Conservation (phyloP, 2,329 filamentous ascomycete species). For the Lachnellula subtilissima region DNA sequence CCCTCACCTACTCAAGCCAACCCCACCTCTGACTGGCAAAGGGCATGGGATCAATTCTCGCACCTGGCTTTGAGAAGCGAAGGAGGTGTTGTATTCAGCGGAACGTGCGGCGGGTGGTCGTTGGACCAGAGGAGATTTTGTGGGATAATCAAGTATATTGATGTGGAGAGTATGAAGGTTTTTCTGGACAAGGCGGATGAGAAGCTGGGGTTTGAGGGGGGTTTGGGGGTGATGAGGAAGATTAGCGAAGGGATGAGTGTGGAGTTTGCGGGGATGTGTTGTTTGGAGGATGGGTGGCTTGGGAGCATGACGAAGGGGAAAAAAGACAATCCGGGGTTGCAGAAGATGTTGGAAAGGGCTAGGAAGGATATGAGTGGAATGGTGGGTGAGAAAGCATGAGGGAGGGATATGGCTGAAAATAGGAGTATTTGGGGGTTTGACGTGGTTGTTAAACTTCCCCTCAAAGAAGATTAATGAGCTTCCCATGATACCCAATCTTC, state of each 20-base stretch:
- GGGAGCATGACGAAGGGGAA: not conserved
- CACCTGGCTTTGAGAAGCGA: not conserved
- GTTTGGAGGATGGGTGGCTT: not conserved
- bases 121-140: not conserved
- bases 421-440: too few species aligned
- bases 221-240: not conserved
- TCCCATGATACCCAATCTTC: too few species aligned
- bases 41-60: not conserved
- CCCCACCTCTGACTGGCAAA: not conserved
- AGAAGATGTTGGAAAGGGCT: too few species aligned
- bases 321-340: not conserved
- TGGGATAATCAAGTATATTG: not conserved
- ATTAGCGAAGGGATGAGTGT: not conserved
- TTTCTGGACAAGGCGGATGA: not conserved
- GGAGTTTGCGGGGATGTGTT: not conserved
- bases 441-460: too few species aligned
- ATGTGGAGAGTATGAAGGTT: not conserved
- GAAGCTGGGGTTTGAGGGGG: not conserved
- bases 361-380: too few species aligned
- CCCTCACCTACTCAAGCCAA: not conserved
- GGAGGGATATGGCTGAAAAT: too few species aligned
- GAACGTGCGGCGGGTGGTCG: not conserved
- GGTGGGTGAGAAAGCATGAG: too few species aligned
- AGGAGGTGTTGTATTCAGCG: not conserved
- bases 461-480: too few species aligned